These are phyloP conservation scores for Saccharum hybrid DNA, from an alignment of 202 grass and related monocot species.

Conservation along the genomic window DNA sequence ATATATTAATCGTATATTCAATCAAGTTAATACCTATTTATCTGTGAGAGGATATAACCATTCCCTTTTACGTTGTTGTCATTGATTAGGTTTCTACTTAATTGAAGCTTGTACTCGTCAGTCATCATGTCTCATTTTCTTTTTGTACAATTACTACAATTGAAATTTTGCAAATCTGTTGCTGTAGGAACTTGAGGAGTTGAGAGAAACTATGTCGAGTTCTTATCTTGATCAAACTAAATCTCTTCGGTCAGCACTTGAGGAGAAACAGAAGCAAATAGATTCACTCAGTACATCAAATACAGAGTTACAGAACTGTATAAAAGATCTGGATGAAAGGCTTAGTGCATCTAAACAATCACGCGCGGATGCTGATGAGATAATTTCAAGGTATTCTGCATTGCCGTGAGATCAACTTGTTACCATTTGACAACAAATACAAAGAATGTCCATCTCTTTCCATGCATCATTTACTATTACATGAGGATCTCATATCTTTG, in stretches of 20 bases:
- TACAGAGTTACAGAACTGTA: conserved; percentile 61
- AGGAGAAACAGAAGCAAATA: conserved; percentile 73
- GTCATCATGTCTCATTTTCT: conserved; percentile 6
- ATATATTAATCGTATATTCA: neutral
- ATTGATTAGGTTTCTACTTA: conserved; percentile 29
- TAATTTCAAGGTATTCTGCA: conserved; percentile 76
- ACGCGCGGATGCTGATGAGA: conserved; percentile 78
- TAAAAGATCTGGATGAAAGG: conserved; percentile 89
- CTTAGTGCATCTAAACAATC: conserved; percentile 87
- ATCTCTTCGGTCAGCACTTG: conserved; percentile 64
- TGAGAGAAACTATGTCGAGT: conserved; percentile 64
- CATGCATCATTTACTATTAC: conserved; percentile 15
- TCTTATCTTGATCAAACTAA: conserved; percentile 77
- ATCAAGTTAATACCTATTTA: conserved; percentile 1
- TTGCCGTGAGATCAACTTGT: conserved; percentile 7
- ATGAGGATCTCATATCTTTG: conserved; percentile 30
- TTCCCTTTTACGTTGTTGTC: neutral
- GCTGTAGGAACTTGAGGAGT: conserved; percentile 79
- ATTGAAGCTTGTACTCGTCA: conserved; percentile 27
- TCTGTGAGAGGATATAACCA: neutral
- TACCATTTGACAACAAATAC: conserved; percentile 8
- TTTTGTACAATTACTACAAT: conserved; percentile 9
- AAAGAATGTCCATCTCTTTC: neutral
- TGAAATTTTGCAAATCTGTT: conserved; percentile 50
- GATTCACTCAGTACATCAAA: conserved; percentile 60